A percentile compares a stretch with the other conserved stretches of the same genome.
Evolutionary conservation across 345 rosid species (phyloP).

Genomic region (Populus nigra): DNA sequence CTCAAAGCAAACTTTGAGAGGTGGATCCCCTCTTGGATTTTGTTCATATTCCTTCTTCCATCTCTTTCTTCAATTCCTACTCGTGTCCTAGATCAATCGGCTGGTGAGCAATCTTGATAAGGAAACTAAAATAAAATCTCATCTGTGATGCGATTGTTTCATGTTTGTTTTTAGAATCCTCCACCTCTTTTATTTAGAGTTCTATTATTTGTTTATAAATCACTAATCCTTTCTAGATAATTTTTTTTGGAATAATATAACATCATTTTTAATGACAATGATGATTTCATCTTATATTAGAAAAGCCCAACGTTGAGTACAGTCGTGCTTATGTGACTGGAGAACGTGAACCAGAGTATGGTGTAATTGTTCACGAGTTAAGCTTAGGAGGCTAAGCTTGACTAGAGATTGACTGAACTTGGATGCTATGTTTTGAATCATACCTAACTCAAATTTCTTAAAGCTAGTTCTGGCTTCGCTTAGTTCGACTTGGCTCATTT

Average conservation of each 20-base stretch:
- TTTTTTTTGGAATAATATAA: not conserved
- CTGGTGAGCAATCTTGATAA: not conserved
- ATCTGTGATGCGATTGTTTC: not conserved
- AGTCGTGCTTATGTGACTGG: not conserved
- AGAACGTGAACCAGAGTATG: not conserved
- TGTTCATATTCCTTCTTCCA: not conserved
- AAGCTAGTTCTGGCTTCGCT: not conserved
- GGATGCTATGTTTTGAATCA: not conserved
- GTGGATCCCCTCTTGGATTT: not conserved
- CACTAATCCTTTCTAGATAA: not conserved
- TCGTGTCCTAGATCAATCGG: not conserved
- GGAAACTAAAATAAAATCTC: not conserved
- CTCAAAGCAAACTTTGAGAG: not conserved
- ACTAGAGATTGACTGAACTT: not conserved
- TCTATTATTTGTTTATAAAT: not conserved
- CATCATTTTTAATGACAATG: not conserved
- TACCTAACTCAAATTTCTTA: not conserved
- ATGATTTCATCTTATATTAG: not conserved
- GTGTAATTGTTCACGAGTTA: not conserved
- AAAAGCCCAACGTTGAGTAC: not conserved
- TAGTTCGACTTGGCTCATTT: not conserved
- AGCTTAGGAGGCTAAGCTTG: not conserved
- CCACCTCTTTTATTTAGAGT: not conserved
- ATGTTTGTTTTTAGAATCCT: not conserved
- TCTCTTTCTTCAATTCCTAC: not conserved